Evolutionary conservation across 2,329 filamentous ascomycete species (phyloP).

Genomic region (Monosporascus cannonballus): DNA sequence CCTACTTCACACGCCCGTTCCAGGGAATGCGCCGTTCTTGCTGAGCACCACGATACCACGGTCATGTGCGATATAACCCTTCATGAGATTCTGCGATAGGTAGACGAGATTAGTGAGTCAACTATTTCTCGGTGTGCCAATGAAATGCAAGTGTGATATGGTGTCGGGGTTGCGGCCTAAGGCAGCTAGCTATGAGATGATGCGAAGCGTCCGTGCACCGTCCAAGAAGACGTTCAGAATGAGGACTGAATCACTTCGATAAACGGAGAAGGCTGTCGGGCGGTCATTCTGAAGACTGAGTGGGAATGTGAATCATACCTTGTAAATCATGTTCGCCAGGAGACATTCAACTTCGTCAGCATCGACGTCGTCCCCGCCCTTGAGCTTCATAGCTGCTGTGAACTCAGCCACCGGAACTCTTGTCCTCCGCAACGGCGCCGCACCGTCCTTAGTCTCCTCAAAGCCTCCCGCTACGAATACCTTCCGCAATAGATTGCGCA

Average conservation of each 20-base stretch:
- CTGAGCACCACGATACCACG: conserved; percentile 86
- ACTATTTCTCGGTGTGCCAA: conserved; percentile 12
- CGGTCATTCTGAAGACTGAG: background rate
- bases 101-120: conserved; percentile 27
- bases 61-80: conserved; percentile 93
- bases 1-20: conserved; percentile 60
- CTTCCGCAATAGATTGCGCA: conserved; percentile 87
- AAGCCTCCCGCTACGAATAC: conserved; percentile 83
- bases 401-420: conserved; percentile 82
- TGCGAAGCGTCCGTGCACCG: background rate
- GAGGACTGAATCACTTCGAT: background rate
- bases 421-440: conserved; percentile 60
- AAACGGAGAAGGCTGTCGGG: background rate
- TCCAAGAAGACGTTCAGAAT: background rate
- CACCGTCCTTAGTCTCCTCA: conserved; percentile 67
- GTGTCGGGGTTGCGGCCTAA: conserved; percentile 1
- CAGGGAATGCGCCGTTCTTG: conserved; percentile 89
- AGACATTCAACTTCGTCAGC: conserved; percentile 93
- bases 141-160: conserved; percentile 10
- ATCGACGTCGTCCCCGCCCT: conserved; percentile 63
- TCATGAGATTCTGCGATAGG: conserved; percentile 74
- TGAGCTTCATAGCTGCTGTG: conserved; percentile 73
- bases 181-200: background rate
- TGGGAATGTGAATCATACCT: conserved; percentile 50
- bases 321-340: conserved; percentile 96